Percentiles rank a stretch among this genome's conserved stretches.
Evolutionary conservation across 139 green algal genomes (phyloP).

Genomic region (Eudorina sp.): DNA sequence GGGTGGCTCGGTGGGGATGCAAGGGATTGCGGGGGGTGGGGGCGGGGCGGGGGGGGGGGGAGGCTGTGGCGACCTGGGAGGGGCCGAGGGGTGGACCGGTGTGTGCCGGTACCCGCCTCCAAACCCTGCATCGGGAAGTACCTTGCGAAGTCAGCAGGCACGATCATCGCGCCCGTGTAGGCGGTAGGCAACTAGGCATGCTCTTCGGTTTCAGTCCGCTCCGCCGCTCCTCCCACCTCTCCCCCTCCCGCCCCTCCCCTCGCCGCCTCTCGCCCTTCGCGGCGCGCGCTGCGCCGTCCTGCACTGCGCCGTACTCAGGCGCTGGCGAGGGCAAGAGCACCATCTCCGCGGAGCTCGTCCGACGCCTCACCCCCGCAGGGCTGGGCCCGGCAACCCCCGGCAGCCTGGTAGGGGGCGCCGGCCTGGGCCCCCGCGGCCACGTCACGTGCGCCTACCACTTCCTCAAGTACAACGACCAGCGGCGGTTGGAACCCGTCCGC

Average conservation of each 20-base stretch:
- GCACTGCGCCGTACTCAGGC: neutral
- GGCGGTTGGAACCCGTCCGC: constrained; percentile 46
- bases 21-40: neutral
- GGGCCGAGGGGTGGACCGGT: no score
- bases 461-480: constrained; percentile 57
- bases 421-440: neutral
- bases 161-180: no score
- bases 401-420: neutral
- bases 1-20: neutral
- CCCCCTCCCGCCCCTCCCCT: no score
- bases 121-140: no score
- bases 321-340: constrained; percentile 45
- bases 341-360: neutral
- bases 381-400: neutral
- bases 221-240: no score
- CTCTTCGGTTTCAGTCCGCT: no score
- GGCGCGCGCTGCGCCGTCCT: no score
- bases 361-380: neutral
- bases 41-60: neutral
- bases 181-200: no score
- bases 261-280: no score
- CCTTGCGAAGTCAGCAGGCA: no score
- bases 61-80: no score
- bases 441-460: constrained; percentile 48
- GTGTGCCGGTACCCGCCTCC: no score